Percentiles rank a stretch among this genome's conserved stretches.
These are phyloP conservation scores for Trichophaea hybrida DNA, from an alignment of 2,329 filamentous ascomycete genomes.

Conservation along the genomic window DNA sequence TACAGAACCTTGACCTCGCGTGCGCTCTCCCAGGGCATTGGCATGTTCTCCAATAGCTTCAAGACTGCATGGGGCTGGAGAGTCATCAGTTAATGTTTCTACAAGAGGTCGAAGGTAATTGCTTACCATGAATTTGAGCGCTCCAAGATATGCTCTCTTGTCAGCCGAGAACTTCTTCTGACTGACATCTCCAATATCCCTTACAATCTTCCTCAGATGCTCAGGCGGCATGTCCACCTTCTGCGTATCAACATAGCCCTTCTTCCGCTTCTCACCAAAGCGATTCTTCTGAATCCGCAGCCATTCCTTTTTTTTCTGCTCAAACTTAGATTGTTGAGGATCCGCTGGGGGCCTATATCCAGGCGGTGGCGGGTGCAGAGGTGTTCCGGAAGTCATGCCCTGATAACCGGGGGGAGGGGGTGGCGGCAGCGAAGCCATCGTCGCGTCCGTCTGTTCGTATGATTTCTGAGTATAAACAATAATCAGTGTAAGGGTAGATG, in stretches of 20 bases:
- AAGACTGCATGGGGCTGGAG: slow-evolving; percentile 69
- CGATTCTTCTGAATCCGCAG: slow-evolving; percentile 76
- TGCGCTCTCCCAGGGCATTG: slow-evolving; percentile 97
- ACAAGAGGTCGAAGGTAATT: neutral
- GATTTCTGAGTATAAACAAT: neutral
- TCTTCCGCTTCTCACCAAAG: slow-evolving; percentile 93
- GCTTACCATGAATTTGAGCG: slow-evolving; percentile 78
- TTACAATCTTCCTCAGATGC: slow-evolving; percentile 94
- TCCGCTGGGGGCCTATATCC: slow-evolving; percentile 70
- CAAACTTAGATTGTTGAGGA: slow-evolving; percentile 81
- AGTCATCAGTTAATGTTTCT: slow-evolving; percentile 17
- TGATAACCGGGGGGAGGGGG: slow-evolving; percentile 54
- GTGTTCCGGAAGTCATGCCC: slow-evolving; percentile 33
- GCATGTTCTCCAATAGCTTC: slow-evolving; percentile 98
- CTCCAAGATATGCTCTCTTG: slow-evolving; percentile 93
- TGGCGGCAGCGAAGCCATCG: slow-evolving; percentile 47
- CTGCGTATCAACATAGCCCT: slow-evolving; percentile 91
- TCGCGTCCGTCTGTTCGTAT: neutral
- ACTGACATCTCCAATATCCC: slow-evolving; percentile 95
- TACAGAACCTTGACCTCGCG: slow-evolving; percentile 96
- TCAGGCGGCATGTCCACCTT: slow-evolving; percentile 98
- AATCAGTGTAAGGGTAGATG: neutral
- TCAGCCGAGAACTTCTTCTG: slow-evolving; percentile 99
- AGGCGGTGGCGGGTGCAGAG: slow-evolving; percentile 55
- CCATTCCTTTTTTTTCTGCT: slow-evolving; percentile 99